A percentile compares a stretch with the other conserved stretches of the same genome.
Evolutionary conservation across 108 stramenopile species (phyloP).

Genomic region (Conticribra weissflogii): DNA sequence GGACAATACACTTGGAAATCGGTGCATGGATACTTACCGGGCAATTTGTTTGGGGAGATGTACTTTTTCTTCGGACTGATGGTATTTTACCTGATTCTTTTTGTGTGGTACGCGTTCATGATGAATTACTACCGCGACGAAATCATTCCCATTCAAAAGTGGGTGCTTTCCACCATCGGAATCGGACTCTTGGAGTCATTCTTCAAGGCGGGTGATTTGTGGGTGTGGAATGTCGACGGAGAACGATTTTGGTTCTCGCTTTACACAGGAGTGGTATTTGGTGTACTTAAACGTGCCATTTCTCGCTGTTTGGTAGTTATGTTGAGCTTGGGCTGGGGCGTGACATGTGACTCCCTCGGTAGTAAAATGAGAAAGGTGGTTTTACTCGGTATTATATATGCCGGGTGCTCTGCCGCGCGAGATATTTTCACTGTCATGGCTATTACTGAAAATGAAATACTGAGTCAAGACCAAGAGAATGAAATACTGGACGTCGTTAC

Average conservation of each 20-base stretch:
- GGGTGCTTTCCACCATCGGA: constrained; percentile 76
- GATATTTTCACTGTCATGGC: constrained; percentile 79
- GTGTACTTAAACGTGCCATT: constrained; percentile 78
- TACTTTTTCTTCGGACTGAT: constrained; percentile 70
- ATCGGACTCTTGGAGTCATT: constrained; percentile 76
- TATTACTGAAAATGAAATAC: constrained; percentile 67
- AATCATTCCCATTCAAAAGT: constrained; percentile 80
- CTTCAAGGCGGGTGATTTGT: constrained; percentile 74
- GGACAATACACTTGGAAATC: constrained; percentile 77
- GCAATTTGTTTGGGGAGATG: constrained; percentile 84
- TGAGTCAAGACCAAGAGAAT: constrained; percentile 63
- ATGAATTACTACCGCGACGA: constrained; percentile 72
- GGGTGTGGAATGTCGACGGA: constrained; percentile 88
- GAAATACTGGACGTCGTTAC: constrained; percentile 78
- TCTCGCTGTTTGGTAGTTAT: constrained; percentile 81
- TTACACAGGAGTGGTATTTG: constrained; percentile 75
- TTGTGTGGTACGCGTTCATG: constrained; percentile 64
- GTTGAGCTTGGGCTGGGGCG: constrained; percentile 87
- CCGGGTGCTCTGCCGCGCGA: constrained; percentile 55
- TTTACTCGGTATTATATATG: constrained; percentile 65
- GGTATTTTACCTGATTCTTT: constrained; percentile 49
- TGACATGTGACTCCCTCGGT: constrained; percentile 77
- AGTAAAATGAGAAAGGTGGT: constrained; percentile 68
- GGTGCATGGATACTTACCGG: constrained; percentile 83
- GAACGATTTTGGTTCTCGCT: constrained; percentile 67